Conservation (phyloP, 1,139 yeast genomes). For the Magnusiomyces fungicola region DNA sequence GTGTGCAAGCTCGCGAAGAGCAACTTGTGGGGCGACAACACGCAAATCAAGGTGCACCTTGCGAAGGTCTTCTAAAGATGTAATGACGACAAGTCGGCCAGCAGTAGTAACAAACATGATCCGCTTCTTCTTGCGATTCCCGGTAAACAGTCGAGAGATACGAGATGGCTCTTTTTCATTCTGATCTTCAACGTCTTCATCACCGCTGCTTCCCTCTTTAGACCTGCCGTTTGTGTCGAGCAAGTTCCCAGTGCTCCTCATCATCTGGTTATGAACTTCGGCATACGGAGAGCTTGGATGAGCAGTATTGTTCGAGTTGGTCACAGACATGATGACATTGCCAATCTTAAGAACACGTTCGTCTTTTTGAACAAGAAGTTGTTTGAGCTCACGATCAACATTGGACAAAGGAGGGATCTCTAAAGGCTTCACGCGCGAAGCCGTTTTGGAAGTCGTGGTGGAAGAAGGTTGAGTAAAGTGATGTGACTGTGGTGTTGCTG, state of each 20-base stretch:
- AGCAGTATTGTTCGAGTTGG: constrained; percentile 11
- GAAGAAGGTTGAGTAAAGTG: neutral
- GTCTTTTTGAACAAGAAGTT: neutral
- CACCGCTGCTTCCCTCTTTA: constrained; percentile 11
- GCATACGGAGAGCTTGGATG: constrained; percentile 10
- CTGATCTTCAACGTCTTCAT: constrained; percentile 1
- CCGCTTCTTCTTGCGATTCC: constrained; percentile 28
- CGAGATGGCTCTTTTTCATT: constrained; percentile 24
- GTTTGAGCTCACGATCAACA: neutral
- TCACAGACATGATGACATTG: constrained; percentile 19
- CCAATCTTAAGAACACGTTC: constrained; percentile 3
- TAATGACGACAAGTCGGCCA: constrained; percentile 28
- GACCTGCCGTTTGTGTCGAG: constrained; percentile 31
- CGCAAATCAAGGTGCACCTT: constrained; percentile 24
- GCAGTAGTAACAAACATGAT: constrained; percentile 30
- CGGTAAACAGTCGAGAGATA: constrained; percentile 28
- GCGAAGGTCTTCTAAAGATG: constrained; percentile 5
- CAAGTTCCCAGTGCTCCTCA: too few relatives aligned
- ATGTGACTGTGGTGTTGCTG: neutral
- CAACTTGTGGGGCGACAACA: constrained; percentile 30
- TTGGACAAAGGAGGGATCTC: constrained; percentile 4
- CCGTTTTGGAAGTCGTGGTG: neutral
- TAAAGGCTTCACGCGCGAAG: constrained; percentile 1
- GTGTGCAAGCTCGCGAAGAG: constrained; percentile 29
- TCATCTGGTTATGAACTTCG: constrained; percentile 10